Base-by-base conservation (phyloP, 2,329 filamentous ascomycete species). In the Coniochaeta sp. region DNA sequence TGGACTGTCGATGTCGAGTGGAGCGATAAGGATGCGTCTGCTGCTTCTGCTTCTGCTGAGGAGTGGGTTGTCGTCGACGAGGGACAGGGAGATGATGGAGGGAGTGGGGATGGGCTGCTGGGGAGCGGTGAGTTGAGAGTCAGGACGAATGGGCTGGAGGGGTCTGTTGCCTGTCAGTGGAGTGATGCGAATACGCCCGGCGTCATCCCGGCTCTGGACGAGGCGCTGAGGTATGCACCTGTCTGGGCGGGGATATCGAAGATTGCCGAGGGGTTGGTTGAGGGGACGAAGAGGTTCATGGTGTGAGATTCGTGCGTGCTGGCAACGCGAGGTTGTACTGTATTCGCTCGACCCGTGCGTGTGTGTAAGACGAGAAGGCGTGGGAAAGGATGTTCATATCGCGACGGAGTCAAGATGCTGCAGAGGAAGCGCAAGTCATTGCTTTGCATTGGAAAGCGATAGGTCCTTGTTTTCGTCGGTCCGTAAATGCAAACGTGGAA, bases 171-270 rank as follows among this genome's bases (percentile, higher is more conserved):
- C 17, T 98, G 95, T 73, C 78, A 90, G 34, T 98, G 93, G 92
- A 91, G 89, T 67, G 95, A 99, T 75, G 87, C 84, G 52, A 97
- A 97, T 68, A 75, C 77, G 38, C 73, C 75, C 2, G 88, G 85
- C 3, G 80, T 81, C 1, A 92, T 98, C 55, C 93, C 93, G 0
- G 93, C 93, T 0, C 82, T 93, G 58, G 89, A 95, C 66, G 93
- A 98, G 74, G 79, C 90, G 56, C 77, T 83, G 65, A 82, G 87
- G 70, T 97, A 87, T 74, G 81, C 87, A 65, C 95, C 95, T 0
- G 77, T 79, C 4, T 99, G 95, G 95, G 85, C 86, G 7, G 87
- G 88, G 10, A 79, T 92, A 30, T 87, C 86, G 4, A 97, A 96
- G 75, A 75, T 84, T 63, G 80, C 80, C 28, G 89, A 92, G 74